Percentiles rank a stretch among this genome's conserved stretches.
These are phyloP conservation scores for Suillus placidus DNA, from an alignment of 768 basidiomycete species.

Conservation along the genomic window DNA sequence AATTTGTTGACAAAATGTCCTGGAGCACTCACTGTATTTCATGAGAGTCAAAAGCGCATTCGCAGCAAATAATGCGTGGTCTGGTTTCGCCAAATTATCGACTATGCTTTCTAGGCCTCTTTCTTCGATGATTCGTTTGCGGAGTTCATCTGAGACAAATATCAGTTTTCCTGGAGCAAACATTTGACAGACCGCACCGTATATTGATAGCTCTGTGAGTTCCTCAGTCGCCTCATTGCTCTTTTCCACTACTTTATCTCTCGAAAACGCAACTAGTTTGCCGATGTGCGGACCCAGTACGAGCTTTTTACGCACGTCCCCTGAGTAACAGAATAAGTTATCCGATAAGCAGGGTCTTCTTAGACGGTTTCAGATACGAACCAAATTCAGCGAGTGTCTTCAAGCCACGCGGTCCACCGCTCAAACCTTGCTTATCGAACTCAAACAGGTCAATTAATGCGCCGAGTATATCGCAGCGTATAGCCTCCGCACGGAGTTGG, in stretches of 20 bases:
- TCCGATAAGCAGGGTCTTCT: not conserved
- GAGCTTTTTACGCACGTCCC: not conserved
- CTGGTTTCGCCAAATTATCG: not conserved
- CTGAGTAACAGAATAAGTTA: not conserved
- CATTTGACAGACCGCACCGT: not conserved
- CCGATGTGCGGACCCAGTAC: not conserved
- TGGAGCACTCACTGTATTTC: not conserved
- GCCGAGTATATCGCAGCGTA: conserved; percentile 18
- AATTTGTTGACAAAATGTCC: not conserved
- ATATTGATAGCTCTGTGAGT: not conserved
- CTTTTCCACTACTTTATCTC: not conserved
- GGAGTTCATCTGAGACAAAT: not conserved
- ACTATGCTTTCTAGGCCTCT: not conserved
- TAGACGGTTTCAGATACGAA: not conserved
- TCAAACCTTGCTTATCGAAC: not conserved
- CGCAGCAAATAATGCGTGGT: not conserved
- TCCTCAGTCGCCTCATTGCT: not conserved
- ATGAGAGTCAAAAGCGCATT: not conserved
- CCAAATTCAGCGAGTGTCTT: not conserved
- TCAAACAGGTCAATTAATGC: conserved; percentile 25
- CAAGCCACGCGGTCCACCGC: not conserved
- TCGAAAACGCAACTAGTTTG: not conserved
- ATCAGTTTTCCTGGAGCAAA: not conserved
- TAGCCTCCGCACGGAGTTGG: conserved; percentile 21
- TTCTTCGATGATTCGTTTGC: not conserved